These are phyloP conservation scores for Sclerospora graminicola DNA, from an alignment of 352 stramenopile species.

Conservation along the genomic window DNA sequence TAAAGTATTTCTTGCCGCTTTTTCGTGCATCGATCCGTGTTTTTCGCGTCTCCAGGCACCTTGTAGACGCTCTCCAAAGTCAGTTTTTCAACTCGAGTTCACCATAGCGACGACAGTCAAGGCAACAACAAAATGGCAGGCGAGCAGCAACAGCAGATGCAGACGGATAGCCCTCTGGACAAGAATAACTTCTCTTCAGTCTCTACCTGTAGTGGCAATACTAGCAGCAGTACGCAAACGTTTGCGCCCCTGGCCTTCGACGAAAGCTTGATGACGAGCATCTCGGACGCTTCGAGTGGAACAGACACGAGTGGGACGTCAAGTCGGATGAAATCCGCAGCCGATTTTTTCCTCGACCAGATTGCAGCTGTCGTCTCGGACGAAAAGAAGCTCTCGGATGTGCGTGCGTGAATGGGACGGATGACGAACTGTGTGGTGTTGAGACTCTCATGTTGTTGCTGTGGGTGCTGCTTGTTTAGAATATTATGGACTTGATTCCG, in stretches of 20 bases:
- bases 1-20: too few relatives aligned
- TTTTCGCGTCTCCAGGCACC: too few relatives aligned
- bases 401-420: constrained; percentile 13
- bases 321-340: constrained; percentile 18
- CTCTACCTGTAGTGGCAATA: constrained; percentile 5
- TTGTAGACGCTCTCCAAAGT: too few relatives aligned
- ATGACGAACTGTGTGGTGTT: too few relatives aligned
- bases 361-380: constrained; percentile 56
- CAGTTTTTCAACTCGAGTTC: too few relatives aligned
- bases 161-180: background rate
- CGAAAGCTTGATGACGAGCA: constrained; percentile 35
- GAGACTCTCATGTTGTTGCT: background rate
- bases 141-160: constrained; percentile 17
- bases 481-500: constrained; percentile 73
- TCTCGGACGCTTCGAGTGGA: constrained; percentile 1
- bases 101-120: constrained; percentile 8
- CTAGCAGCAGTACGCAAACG: constrained; percentile 5
- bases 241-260: constrained; percentile 46
- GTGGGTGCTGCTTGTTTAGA: constrained; percentile 22
- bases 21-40: too few relatives aligned
- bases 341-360: constrained; percentile 64
- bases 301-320: constrained; percentile 1
- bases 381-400: constrained; percentile 75
- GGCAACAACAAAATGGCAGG: constrained; percentile 9
- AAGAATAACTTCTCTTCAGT: constrained; percentile 9